Evolutionary conservation across 202 grass and related monocot genomes (phyloP).

Genomic region (Eragrostis tef): DNA sequence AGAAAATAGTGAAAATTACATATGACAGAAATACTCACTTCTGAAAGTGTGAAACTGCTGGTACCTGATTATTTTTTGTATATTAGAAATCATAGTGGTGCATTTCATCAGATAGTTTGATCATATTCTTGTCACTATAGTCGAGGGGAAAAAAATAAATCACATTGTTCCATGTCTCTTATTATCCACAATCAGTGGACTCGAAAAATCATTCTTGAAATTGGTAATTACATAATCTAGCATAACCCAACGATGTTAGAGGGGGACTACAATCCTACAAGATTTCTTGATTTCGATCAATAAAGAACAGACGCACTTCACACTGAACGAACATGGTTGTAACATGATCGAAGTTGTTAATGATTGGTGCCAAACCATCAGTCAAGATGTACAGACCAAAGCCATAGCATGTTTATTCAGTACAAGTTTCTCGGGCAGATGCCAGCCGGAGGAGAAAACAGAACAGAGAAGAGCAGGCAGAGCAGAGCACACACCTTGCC

Average conservation of each 20-base stretch:
- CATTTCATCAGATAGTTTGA: too few relatives aligned
- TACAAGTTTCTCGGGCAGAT: too few relatives aligned
- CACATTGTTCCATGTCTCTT: neutral
- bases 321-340: neutral
- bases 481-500: too few relatives aligned
- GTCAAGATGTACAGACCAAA: neutral
- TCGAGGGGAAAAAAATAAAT: neutral
- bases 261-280: neutral
- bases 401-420: too few relatives aligned
- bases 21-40: too few relatives aligned
- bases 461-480: too few relatives aligned
- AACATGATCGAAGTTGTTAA: neutral
- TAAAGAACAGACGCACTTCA: neutral
- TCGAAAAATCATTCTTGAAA: neutral
- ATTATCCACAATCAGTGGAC: neutral
- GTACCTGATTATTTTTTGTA: too few relatives aligned
- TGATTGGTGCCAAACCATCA: neutral
- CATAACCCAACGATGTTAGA: neutral
- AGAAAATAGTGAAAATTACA: too few relatives aligned
- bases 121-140: neutral
- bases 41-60: too few relatives aligned
- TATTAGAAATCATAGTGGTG: too few relatives aligned
- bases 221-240: neutral
- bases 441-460: too few relatives aligned
- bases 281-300: neutral